Percentiles rank a stretch among this genome's conserved stretches.
phyloP scores from a whole-genome alignment of 2,329 filamentous ascomycete genomes.

The Tolypocladium cylindrosporum region DNA sequence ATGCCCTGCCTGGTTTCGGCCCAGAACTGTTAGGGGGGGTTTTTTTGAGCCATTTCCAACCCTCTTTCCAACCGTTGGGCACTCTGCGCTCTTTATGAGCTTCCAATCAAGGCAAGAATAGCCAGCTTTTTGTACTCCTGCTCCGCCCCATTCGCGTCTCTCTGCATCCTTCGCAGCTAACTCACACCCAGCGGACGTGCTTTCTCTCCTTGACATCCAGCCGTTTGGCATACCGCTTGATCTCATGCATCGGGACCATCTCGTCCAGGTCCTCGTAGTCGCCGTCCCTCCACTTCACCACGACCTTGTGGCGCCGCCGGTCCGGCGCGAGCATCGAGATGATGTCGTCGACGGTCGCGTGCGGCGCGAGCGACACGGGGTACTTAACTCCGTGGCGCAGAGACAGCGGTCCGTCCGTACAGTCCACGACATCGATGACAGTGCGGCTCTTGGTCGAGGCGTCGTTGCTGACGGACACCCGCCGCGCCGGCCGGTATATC shows the following conservation, averaged over 20 bases:
- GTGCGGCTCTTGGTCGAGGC: neutral
- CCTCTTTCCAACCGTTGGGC: neutral
- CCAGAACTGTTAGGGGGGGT: neutral
- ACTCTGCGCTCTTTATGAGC: neutral
- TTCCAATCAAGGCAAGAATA: neutral
- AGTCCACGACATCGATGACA: slow-evolving; percentile 12
- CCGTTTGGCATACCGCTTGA: slow-evolving; percentile 8
- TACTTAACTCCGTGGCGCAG: slow-evolving; percentile 9
- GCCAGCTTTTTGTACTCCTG: neutral
- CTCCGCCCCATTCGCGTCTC: neutral
- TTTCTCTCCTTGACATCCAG: slow-evolving; percentile 15
- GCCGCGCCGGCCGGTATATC: neutral
- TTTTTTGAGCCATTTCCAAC: neutral
- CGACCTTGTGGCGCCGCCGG: slow-evolving; percentile 10
- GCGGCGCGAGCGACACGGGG: slow-evolving; percentile 9
- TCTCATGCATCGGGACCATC: slow-evolving; percentile 10
- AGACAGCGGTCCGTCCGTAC: slow-evolving; percentile 6
- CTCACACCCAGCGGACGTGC: slow-evolving; percentile 10
- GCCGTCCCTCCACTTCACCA: slow-evolving; percentile 18
- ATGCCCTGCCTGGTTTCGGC: neutral
- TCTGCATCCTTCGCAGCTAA: neutral
- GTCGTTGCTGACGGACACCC: neutral
- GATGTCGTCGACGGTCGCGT: slow-evolving; percentile 9
- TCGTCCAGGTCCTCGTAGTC: slow-evolving; percentile 12
- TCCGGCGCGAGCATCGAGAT: slow-evolving; percentile 14